Base-by-base conservation (phyloP, 345 rosid genomes). In the Syzygium aromaticum region DNA sequence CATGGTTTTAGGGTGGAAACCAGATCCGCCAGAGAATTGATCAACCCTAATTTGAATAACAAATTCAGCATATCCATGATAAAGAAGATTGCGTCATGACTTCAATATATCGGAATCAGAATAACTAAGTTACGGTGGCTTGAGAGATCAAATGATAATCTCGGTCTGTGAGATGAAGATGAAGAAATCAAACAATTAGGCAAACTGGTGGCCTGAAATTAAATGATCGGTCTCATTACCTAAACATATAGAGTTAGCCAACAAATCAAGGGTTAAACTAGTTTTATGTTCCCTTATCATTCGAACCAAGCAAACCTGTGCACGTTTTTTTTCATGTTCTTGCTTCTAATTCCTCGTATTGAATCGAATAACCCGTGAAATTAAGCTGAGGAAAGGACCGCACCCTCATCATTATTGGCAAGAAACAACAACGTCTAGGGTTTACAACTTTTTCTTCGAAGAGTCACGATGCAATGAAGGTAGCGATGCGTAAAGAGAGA, bases 131-230 rank as follows among this genome's bases (percentile, higher is more conserved):
- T 33, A 8, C 6, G 2, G 1, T 33, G 46, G 13, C 23, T 33
- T 17, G 46, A 33, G 46, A 33, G 46, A 38, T 67, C 78, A 67
- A 67, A 33, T 67, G 19, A 30, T 28, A 64, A 30, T 16, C 43
- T 30, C 3, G 6, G 30, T 30, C 43, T 15, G 4, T 16, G 16
- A 1, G 6, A 64, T 16, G 43, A 30, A 64, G 6, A 30, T 16
- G 23, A 17, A 28, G 2, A 28, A 30, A 30, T 3, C 16, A 30
- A 30, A 43, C 10, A 16, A 64, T 30, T 3, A 6, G 46, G 22
- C 1, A 3, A 33, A 17, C 0, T 1, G 10, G 43, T 0, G 1
- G 0, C 22, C 25, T 67, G 6, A 67, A 33, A 67, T 33, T 67
- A 30, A 67, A 17, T 1, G 23, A 9, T 19, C 22, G 1, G 7